phyloP scores from a whole-genome alignment of 2,329 filamentous ascomycete genomes.

The Calonectria montana region DNA sequence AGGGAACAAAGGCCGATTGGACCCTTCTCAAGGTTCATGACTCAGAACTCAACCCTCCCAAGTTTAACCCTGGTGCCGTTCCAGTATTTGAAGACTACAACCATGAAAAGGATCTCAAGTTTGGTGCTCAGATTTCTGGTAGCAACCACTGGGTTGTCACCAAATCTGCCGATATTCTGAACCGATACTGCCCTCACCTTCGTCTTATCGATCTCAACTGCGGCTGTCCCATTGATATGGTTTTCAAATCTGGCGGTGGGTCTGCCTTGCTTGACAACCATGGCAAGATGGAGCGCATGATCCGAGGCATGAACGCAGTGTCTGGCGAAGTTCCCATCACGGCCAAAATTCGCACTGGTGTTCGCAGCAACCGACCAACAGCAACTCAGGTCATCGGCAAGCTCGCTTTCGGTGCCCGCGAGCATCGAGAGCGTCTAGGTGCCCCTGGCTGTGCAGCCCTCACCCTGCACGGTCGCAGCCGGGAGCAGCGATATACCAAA shows the following conservation, averaged over 20 bases:
- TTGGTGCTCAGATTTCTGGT: slow-evolving; percentile 92
- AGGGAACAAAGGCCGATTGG: slow-evolving; percentile 94
- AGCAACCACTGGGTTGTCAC: slow-evolving; percentile 92
- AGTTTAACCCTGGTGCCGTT: slow-evolving; percentile 64
- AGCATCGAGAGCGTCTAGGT: slow-evolving; percentile 76
- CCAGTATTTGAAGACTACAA: slow-evolving; percentile 81
- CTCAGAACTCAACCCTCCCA: slow-evolving; percentile 80
- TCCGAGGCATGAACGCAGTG: slow-evolving; percentile 95
- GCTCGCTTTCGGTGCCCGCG: slow-evolving; percentile 81
- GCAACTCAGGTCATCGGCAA: slow-evolving; percentile 85
- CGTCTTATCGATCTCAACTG: slow-evolving; percentile 96
- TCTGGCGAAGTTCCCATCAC: slow-evolving; percentile 93
- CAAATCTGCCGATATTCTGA: slow-evolving; percentile 87
- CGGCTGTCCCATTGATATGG: slow-evolving; percentile 95
- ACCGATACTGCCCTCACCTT: slow-evolving; percentile 81
- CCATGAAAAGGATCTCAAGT: slow-evolving; percentile 84
- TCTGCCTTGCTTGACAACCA: slow-evolving; percentile 91
- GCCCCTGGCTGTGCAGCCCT: slow-evolving; percentile 92
- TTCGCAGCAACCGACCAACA: slow-evolving; percentile 81
- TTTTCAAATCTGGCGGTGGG: slow-evolving; percentile 88
- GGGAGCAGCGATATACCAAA: slow-evolving; percentile 93
- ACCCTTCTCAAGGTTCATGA: slow-evolving; percentile 93
- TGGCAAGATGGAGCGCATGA: slow-evolving; percentile 91
- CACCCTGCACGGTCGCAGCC: slow-evolving; percentile 91
- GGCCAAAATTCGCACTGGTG: slow-evolving; percentile 93